Conservation (phyloP, 192 early-diverging fungal genomes). For the Backusella macrospora region DNA sequence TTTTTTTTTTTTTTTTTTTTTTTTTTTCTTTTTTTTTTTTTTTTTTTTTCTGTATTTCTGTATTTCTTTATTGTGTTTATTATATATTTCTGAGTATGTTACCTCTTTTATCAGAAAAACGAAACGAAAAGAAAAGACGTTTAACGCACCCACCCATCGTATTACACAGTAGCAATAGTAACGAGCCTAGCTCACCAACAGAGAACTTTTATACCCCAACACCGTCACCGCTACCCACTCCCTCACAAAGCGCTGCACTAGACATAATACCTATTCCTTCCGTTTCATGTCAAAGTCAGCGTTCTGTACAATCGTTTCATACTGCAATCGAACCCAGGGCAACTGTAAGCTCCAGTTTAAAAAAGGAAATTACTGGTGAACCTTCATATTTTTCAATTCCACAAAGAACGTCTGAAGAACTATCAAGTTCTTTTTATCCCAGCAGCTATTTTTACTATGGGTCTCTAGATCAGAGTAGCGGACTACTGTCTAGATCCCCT, state of each 20-base stretch:
- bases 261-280: slow-evolving; percentile 4
- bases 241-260: neutral
- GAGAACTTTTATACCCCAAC: slow-evolving; percentile 11
- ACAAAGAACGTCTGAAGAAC: neutral
- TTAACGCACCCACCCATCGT: neutral
- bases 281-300: neutral
- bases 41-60: neutral
- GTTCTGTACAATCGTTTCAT: slow-evolving; percentile 7
- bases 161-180: neutral
- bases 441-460: slow-evolving; percentile 15
- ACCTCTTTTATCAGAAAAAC: neutral
- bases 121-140: neutral
- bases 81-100: neutral
- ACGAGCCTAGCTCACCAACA: neutral
- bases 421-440: neutral
- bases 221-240: neutral
- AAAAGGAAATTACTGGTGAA: neutral
- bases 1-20: slow-evolving; percentile 11
- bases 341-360: neutral
- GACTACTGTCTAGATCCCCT: slow-evolving; percentile 9
- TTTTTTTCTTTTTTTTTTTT: neutral
- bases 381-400: neutral
- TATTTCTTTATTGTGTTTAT: too few relatives aligned
- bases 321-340: neutral
- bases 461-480: neutral